These are phyloP conservation scores for Alternaria arborescens DNA, from an alignment of 2,329 filamentous ascomycete species.

Conservation along the genomic window DNA sequence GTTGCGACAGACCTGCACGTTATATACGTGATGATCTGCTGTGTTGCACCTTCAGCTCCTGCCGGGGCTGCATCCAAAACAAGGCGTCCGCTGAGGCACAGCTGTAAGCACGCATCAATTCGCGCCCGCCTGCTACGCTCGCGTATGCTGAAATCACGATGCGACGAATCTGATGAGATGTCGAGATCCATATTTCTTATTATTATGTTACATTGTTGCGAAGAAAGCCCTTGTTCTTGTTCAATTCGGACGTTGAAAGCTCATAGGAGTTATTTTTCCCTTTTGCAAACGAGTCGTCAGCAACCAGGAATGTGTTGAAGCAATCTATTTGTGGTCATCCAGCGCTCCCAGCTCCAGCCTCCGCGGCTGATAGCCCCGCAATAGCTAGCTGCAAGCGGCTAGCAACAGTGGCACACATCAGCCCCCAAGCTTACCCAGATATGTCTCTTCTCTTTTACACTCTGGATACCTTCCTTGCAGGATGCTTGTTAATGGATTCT, in stretches of 20 bases:
- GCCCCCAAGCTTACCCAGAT: neutral
- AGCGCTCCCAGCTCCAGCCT: neutral
- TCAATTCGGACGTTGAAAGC: neutral
- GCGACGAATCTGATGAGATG: neutral
- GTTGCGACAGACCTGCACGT: neutral
- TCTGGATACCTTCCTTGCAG: neutral
- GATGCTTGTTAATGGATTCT: neutral
- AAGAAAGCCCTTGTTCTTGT: neutral
- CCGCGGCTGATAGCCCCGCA: neutral
- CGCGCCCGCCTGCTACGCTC: neutral
- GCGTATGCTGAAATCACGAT: neutral
- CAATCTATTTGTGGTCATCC: neutral
- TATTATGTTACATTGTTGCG: neutral
- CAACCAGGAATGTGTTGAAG: neutral
- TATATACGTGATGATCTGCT: constrained; percentile 3
- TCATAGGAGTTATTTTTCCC: neutral
- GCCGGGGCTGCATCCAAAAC: constrained; percentile 2
- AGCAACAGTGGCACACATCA: neutral
- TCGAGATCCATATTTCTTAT: neutral
- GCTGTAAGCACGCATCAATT: constrained; percentile 11
- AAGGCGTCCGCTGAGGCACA: constrained; percentile 11
- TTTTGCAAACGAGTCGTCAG: neutral
- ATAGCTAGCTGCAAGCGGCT: neutral
- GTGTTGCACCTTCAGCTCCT: neutral
- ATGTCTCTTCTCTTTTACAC: neutral